Evolutionary conservation across 2,329 filamentous ascomycete genomes (phyloP).

Genomic region (Leptoxyphium fumago): DNA sequence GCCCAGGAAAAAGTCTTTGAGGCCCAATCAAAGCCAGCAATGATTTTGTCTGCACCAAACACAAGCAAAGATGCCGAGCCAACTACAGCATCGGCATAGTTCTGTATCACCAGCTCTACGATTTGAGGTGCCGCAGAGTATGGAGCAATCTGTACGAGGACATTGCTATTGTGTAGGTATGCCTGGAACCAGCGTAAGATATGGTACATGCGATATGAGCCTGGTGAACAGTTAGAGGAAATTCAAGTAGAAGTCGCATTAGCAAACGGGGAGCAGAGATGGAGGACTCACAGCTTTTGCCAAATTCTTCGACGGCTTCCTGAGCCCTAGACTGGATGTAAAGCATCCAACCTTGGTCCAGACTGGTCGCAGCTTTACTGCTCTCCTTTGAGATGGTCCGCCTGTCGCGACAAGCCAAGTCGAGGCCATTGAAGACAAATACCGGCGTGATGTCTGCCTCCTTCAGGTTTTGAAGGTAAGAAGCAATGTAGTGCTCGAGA

Average conservation of each 20-base stretch:
- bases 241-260: background rate
- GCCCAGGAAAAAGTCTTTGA: conserved; percentile 49
- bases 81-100: conserved; percentile 60
- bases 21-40: conserved; percentile 51
- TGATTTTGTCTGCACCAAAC: conserved; percentile 65
- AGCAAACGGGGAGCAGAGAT: too few relatives aligned
- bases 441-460: conserved; percentile 54
- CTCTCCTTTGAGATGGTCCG: conserved; percentile 12
- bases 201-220: conserved; percentile 54
- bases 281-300: conserved; percentile 51
- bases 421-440: conserved; percentile 85
- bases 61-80: conserved; percentile 74
- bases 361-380: conserved; percentile 11
- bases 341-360: conserved; percentile 60
- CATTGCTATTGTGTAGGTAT: conserved; percentile 51
- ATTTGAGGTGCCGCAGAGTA: conserved; percentile 76
- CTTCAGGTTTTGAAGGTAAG: conserved; percentile 60
- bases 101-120: conserved; percentile 50
- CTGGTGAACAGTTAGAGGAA: conserved; percentile 28
- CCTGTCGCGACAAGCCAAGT: conserved; percentile 23
- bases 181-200: conserved; percentile 65
- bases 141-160: conserved; percentile 71
- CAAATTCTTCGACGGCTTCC: conserved; percentile 74
- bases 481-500: conserved; percentile 55
- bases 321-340: conserved; percentile 72